phyloP scores from a whole-genome alignment of 331 rosid species.

The Stylosanthes scabra region DNA sequence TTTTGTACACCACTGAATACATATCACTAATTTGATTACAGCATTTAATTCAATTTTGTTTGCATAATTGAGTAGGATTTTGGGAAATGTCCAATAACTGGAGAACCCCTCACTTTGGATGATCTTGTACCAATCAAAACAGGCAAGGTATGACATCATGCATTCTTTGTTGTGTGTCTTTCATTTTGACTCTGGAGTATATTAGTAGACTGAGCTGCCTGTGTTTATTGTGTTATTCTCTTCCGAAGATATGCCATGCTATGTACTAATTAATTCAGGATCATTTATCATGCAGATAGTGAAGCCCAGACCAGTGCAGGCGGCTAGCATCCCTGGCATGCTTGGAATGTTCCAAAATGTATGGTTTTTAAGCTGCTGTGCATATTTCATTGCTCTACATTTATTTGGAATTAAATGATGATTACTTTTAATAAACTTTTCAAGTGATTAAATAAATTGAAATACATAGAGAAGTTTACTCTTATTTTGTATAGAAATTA shows the following conservation, averaged over 20 bases:
- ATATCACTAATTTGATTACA: slow-evolving; percentile 28
- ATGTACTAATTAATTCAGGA: slow-evolving; percentile 33
- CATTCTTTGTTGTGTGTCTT: neutral
- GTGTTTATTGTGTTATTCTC: slow-evolving; percentile 2
- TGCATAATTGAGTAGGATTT: slow-evolving; percentile 62
- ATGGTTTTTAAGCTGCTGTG: slow-evolving; percentile 42
- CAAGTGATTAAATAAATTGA: neutral
- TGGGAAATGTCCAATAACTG: slow-evolving; percentile 96
- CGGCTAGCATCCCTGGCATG: slow-evolving; percentile 99
- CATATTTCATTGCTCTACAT: neutral
- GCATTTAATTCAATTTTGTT: slow-evolving; percentile 30
- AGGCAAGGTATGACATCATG: slow-evolving; percentile 74
- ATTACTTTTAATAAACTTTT: slow-evolving; percentile 19
- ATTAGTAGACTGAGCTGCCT: neutral
- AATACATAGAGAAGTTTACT: neutral
- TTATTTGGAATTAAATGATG: slow-evolving; percentile 9
- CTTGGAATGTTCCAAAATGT: slow-evolving; percentile 98
- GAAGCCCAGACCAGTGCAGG: slow-evolving; percentile 96
- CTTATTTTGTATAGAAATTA: neutral
- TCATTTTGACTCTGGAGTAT: neutral
- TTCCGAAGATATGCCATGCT: slow-evolving; percentile 24
- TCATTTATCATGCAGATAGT: slow-evolving; percentile 74
- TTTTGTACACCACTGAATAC: neutral
- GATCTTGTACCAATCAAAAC: slow-evolving; percentile 87
- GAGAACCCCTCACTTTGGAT: slow-evolving; percentile 77